These are phyloP conservation scores for Epichloe sp. DNA, from an alignment of 2,329 filamentous ascomycete species.

Conservation along the genomic window DNA sequence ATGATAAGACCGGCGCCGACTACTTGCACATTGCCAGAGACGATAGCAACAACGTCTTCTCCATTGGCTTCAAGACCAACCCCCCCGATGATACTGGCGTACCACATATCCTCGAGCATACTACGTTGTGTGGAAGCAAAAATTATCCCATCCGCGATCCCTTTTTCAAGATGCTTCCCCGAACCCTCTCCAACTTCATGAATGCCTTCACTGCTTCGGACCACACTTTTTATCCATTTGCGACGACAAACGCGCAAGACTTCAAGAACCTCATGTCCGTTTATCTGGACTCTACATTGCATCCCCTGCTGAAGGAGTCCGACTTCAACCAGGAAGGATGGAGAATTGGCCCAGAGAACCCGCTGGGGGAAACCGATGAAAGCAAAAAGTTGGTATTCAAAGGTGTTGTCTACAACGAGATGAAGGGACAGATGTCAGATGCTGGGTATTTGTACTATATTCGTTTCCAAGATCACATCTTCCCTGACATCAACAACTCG, in stretches of 20 bases:
- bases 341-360: constrained; percentile 89
- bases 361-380: constrained; percentile 44
- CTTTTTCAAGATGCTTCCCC: constrained; percentile 99
- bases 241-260: constrained; percentile 89
- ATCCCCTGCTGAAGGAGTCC: constrained; percentile 75
- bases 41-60: constrained; percentile 98
- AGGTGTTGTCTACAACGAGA: constrained; percentile 97
- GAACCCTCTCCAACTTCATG: constrained; percentile 99
- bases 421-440: constrained; percentile 99
- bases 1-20: constrained; percentile 91
- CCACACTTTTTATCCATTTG: constrained; percentile 95
- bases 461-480: constrained; percentile 85
- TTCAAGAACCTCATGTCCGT: constrained; percentile 94
- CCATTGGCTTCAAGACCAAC: constrained; percentile 98
- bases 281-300: constrained; percentile 86
- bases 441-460: constrained; percentile 95
- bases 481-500: constrained; percentile 90
- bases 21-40: constrained; percentile 92
- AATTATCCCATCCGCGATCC: constrained; percentile 97
- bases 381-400: constrained; percentile 78
- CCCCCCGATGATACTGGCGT: constrained; percentile 92
- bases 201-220: constrained; percentile 95
- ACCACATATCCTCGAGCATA: constrained; percentile 95
- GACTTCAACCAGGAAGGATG: constrained; percentile 97
- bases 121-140: constrained; percentile 91